A percentile compares a stretch with the other conserved stretches of the same genome.
phyloP scores from a whole-genome alignment of 2,329 filamentous ascomycete genomes.

The Trematosphaeria pertusa region DNA sequence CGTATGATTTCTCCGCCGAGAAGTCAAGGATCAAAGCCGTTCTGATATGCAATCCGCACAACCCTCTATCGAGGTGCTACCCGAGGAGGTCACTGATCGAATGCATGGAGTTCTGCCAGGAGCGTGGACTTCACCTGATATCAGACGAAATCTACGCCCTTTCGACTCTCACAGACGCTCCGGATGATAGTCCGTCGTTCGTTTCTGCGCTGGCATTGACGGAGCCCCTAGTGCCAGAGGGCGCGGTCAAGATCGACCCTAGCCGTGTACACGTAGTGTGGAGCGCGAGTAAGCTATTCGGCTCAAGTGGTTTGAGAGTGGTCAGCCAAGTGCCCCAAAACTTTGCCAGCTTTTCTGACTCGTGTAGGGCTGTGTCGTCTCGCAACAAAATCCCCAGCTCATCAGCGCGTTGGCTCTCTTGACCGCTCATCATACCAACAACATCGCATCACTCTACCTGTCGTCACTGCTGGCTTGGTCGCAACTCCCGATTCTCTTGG shows the following conservation, averaged over 20 bases:
- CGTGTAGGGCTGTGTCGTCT: slow-evolving; percentile 37
- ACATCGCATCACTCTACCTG: slow-evolving; percentile 28
- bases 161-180: slow-evolving; percentile 13
- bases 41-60: slow-evolving; percentile 37
- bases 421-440: slow-evolving; percentile 24
- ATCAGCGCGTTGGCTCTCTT: slow-evolving; percentile 25
- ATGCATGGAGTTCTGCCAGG: slow-evolving; percentile 43
- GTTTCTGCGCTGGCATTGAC: slow-evolving; percentile 34
- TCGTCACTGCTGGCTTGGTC: slow-evolving; percentile 32
- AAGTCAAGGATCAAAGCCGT: slow-evolving; percentile 40
- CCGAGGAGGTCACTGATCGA: slow-evolving; percentile 32
- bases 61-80: slow-evolving; percentile 36
- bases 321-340: slow-evolving; percentile 24
- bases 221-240: slow-evolving; percentile 34
- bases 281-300: slow-evolving; percentile 41
- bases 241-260: slow-evolving; percentile 42
- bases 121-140: slow-evolving; percentile 37
- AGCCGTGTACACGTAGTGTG: slow-evolving; percentile 40
- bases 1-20: slow-evolving; percentile 36
- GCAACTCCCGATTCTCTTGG: slow-evolving; percentile 33
- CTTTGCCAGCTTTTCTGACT: background rate
- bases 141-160: slow-evolving; percentile 37
- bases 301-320: slow-evolving; percentile 34
- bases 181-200: slow-evolving; percentile 21
- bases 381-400: slow-evolving; percentile 38